Conservation (phyloP, 306 rosid genomes). For the Prosopis cineraria region DNA sequence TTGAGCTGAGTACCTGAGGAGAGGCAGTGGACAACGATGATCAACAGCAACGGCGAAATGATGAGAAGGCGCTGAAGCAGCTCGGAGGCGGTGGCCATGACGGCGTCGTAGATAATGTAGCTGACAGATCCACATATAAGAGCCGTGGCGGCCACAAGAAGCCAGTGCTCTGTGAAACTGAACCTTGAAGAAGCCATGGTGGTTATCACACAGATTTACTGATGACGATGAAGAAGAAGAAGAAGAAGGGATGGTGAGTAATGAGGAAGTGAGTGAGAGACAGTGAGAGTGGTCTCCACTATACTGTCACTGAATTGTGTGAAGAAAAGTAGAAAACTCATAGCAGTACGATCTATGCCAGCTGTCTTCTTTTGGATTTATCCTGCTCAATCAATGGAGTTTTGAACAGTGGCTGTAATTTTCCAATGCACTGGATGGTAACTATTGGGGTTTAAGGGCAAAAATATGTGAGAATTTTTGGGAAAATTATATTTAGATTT, state of each 20-base stretch:
- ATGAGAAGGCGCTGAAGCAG: slow-evolving; percentile 65
- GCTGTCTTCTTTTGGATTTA: slow-evolving; percentile 39
- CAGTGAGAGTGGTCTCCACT: too few relatives aligned
- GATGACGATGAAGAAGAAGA: not conserved
- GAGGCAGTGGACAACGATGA: slow-evolving; percentile 71
- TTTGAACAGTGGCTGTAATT: too few relatives aligned
- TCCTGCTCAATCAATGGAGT: not conserved
- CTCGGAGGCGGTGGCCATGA: slow-evolving; percentile 70
- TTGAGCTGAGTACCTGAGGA: slow-evolving; percentile 57
- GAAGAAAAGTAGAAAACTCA: not conserved
- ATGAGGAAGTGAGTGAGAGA: not conserved
- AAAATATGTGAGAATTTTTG: too few relatives aligned
- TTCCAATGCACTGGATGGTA: too few relatives aligned
- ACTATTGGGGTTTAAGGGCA: too few relatives aligned
- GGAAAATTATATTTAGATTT: too few relatives aligned
- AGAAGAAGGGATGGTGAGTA: not conserved
- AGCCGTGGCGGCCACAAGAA: slow-evolving; percentile 37
- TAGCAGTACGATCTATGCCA: slow-evolving; percentile 12
- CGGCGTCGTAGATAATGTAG: slow-evolving; percentile 60
- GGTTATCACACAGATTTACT: too few relatives aligned
- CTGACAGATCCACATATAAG: slow-evolving; percentile 48
- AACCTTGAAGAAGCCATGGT: slow-evolving; percentile 49
- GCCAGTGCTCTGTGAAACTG: slow-evolving; percentile 58
- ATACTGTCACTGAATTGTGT: not conserved
- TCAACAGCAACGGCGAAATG: slow-evolving; percentile 64